Evolutionary conservation across 192 early-diverging fungal genomes (phyloP).

Genomic region (Coemansia sp.): DNA sequence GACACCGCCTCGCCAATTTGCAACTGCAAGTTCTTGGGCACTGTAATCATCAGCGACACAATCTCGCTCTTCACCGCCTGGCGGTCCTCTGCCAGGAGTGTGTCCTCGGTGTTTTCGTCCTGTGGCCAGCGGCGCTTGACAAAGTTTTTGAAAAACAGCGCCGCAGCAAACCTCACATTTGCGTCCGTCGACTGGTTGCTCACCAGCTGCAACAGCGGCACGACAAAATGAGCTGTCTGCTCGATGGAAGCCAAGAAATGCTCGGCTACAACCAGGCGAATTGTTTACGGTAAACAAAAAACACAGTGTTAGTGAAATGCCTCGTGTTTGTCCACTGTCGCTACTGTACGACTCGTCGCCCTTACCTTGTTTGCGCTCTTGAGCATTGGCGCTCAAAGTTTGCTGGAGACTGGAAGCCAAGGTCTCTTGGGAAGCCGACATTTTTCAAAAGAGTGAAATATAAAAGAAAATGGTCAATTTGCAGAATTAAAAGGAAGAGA

Average conservation of each 20-base stretch:
- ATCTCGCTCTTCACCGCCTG: conserved; percentile 78
- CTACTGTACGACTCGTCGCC: background rate
- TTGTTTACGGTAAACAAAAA: conserved; percentile 1
- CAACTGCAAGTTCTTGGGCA: conserved; percentile 75
- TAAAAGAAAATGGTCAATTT: background rate
- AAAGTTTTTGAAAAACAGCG: conserved; percentile 96
- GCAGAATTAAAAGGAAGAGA: background rate
- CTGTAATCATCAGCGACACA: conserved; percentile 81
- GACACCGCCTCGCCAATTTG: conserved; percentile 92
- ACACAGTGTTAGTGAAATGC: conserved; percentile 31
- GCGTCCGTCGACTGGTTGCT: conserved; percentile 57
- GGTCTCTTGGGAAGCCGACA: conserved; percentile 25
- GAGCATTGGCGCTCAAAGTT: conserved; percentile 42
- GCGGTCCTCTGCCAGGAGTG: conserved; percentile 61
- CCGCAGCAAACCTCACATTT: conserved; percentile 72
- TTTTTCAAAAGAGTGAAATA: background rate
- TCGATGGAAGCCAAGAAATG: conserved; percentile 57
- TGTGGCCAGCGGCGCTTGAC: conserved; percentile 81
- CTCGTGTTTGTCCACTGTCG: background rate
- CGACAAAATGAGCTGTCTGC: conserved; percentile 61
- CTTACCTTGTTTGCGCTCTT: conserved; percentile 50
- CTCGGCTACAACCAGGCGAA: conserved; percentile 54
- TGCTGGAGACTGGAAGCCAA: conserved; percentile 51
- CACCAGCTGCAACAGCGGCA: conserved; percentile 75
- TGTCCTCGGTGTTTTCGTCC: conserved; percentile 42